Conservation (phyloP, 2,329 filamentous ascomycete species). For the Lizonia empirigonia region DNA sequence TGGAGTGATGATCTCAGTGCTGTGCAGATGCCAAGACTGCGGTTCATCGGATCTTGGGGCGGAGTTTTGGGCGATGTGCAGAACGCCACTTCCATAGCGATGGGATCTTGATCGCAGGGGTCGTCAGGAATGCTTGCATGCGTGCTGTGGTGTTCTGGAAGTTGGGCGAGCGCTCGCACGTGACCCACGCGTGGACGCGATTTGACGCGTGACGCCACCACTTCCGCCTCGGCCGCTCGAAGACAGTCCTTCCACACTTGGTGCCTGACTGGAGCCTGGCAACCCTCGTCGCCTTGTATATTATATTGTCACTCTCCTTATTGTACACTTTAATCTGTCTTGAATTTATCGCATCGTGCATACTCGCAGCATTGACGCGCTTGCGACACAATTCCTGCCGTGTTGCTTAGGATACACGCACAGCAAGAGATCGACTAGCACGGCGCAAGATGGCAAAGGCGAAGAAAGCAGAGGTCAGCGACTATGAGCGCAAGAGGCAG, state of each 20-base stretch:
- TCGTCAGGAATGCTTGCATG: neutral
- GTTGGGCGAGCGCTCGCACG: conserved; percentile 1
- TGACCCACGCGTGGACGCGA: conserved; percentile 15
- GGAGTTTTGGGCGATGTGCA: neutral
- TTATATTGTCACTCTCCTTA: too few species aligned
- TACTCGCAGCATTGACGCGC: neutral
- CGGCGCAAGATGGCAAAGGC: conserved; percentile 44
- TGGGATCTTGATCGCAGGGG: neutral
- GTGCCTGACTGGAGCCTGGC: neutral
- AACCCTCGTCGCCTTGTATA: too few species aligned
- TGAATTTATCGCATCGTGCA: neutral
- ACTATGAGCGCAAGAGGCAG: conserved; percentile 82
- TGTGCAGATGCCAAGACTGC: conserved; percentile 2
- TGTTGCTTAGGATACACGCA: too few species aligned
- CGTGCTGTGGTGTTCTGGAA: too few species aligned
- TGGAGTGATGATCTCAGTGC: conserved; percentile 21
- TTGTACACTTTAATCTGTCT: too few species aligned
- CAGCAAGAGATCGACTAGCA: too few species aligned
- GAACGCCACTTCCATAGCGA: neutral
- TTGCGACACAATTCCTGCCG: too few species aligned
- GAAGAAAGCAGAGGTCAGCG: conserved; percentile 68
- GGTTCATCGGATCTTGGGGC: neutral
- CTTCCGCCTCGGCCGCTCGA: neutral
- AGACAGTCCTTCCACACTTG: neutral
- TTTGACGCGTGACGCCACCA: conserved; percentile 17